These are phyloP conservation scores for Neckera pumila DNA, from an alignment of 225 moss, liverwort and hornwort genomes.

Conservation along the genomic window DNA sequence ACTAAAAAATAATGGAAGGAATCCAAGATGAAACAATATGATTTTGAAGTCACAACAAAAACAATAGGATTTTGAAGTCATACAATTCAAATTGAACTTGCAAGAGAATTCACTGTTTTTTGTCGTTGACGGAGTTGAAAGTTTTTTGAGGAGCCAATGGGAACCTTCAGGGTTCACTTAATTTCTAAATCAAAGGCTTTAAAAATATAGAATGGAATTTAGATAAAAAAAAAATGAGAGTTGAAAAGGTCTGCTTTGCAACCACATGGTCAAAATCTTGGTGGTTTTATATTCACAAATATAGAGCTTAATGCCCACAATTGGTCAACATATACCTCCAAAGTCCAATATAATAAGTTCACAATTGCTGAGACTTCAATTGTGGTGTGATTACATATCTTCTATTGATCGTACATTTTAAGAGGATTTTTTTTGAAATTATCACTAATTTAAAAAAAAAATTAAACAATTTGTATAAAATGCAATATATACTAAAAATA, in stretches of 20 bases:
- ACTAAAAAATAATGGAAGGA: background rate
- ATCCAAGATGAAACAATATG: background rate
- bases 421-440: fast-evolving
- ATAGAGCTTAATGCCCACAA: fast-evolving
- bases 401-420: background rate
- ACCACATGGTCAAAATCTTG: fast-evolving
- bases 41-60: background rate
- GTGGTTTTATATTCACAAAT: background rate
- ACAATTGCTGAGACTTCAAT: background rate
- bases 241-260: background rate
- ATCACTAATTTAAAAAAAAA: background rate
- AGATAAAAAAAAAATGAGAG: background rate
- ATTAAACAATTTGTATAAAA: background rate
- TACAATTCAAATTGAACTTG: background rate
- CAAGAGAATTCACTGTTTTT: too few relatives aligned
- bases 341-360: background rate
- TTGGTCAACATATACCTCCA: fast-evolving
- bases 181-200: background rate
- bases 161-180: background rate
- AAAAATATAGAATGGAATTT: background rate
- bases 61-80: background rate
- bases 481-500: background rate
- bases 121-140: background rate
- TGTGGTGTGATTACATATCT: background rate
- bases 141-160: background rate